phyloP scores from a whole-genome alignment of 768 basidiomycete species.

The Fibroporia radiculosa region DNA sequence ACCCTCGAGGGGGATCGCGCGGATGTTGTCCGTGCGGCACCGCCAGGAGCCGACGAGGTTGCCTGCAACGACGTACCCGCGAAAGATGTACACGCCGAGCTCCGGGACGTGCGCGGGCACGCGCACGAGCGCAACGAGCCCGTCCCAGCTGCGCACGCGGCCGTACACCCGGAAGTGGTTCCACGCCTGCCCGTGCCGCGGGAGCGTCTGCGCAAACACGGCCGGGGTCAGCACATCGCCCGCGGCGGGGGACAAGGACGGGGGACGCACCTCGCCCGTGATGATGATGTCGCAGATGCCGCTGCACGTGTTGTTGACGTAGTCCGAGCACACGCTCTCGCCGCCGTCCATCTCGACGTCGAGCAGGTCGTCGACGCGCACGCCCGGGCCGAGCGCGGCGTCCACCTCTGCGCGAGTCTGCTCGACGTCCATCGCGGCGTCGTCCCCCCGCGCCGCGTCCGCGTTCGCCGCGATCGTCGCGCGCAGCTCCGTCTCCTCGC shows the following conservation, averaged over 20 bases:
- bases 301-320: constrained; percentile 28
- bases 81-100: constrained; percentile 37
- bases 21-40: constrained; percentile 34
- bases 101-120: constrained; percentile 3
- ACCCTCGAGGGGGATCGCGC: constrained; percentile 49
- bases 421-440: neutral
- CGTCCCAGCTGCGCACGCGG: constrained; percentile 31
- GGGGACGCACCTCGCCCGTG: constrained; percentile 42
- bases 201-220: constrained; percentile 35
- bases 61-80: constrained; percentile 62
- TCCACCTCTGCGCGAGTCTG: constrained; percentile 1
- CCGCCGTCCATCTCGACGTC: neutral
- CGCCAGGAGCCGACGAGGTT: constrained; percentile 74
- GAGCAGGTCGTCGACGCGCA: constrained; percentile 11
- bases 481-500: constrained; percentile 5
- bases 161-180: constrained; percentile 25
- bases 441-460: neutral
- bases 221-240: neutral
- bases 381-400: neutral
- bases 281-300: constrained; percentile 56
- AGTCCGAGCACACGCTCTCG: neutral
- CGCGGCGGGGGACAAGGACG: neutral
- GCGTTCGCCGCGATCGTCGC: constrained; percentile 2
- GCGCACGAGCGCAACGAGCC: constrained; percentile 29
- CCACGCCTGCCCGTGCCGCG: constrained; percentile 27